Evolutionary conservation across 331 rosid genomes (phyloP), one percentile per base, ranked within the genome.

Genomic region (Cydonia oblonga): DNA sequence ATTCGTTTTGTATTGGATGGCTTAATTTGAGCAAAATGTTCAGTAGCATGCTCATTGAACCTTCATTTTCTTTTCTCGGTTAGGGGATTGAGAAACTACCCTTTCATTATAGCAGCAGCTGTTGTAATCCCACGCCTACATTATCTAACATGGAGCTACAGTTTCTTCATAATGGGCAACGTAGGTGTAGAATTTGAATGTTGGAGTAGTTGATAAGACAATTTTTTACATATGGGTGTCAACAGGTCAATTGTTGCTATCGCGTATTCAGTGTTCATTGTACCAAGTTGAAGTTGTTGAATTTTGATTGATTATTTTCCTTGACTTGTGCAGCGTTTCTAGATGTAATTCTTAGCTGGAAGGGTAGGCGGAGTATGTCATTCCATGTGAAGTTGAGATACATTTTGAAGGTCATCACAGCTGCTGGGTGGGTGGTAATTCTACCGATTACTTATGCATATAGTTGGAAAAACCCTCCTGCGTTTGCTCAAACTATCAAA

Each of bases 401-500:
- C 82, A 78, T 91, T 79, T 76, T 91, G 16, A 95, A 95, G 84
- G 96, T 83, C 77, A 81, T 90, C 74, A 87, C 96, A 49, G 96
- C 99, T 79, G 97, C 96, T 68, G 92, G 88, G 1, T 95, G 97
- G 99, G 99, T 91, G 75, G 62, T 95, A 68, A 77, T 91, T 84
- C 88, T 95, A 33, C 96, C 99, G 1, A 91, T 91, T 73, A 88
- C 89, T 15, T 95, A 95, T 75, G 96, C 97, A 0, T 89, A 91
- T 84, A 76, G 88, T 61, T 88, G 93, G 96, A 87, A 88, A 57
- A 86, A 91, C 79, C 97, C 99, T 81, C 95, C 96, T 59, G 97
- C 92, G 30, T 87, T 95, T 83, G 99, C 93, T 78, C 92, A 88
- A 69, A 90, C 90, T 73, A 91, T 95, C 82, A 88, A 87, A 82